Evolutionary conservation across 495 filamentous ascomycete genomes (phyloP).

Genomic region (Ramalina peruviana): DNA sequence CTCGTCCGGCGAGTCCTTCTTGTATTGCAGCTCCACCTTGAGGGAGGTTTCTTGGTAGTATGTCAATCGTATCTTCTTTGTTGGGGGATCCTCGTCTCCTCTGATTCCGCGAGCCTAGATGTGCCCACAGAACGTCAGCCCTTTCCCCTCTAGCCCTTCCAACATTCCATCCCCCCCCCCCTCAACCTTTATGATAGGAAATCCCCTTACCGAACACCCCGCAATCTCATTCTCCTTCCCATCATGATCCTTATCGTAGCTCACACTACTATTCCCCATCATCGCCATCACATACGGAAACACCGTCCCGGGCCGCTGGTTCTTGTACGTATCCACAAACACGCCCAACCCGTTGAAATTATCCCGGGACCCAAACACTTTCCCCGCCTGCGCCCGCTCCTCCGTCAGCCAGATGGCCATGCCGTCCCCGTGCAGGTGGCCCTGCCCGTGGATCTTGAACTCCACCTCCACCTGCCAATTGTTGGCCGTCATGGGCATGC

Average conservation of each 20-base stretch:
- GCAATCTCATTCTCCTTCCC: slow-evolving; percentile 87
- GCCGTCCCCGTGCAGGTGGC: slow-evolving; percentile 88
- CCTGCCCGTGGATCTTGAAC: slow-evolving; percentile 74
- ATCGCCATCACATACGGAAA: slow-evolving; percentile 99
- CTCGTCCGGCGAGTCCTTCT: slow-evolving; percentile 49
- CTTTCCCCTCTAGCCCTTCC: neutral
- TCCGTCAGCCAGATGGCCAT: slow-evolving; percentile 98
- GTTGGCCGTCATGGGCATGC: slow-evolving; percentile 88
- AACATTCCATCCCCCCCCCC: no score
- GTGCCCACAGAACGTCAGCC: neutral
- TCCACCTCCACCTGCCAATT: slow-evolving; percentile 99
- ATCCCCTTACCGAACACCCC: slow-evolving; percentile 89
- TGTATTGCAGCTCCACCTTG: slow-evolving; percentile 87
- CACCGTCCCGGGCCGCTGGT: slow-evolving; percentile 85
- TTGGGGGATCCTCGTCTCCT: slow-evolving; percentile 41
- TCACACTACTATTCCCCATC: slow-evolving; percentile 79
- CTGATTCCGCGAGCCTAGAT: slow-evolving; percentile 71
- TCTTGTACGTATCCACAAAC: slow-evolving; percentile 99
- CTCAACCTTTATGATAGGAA: no score
- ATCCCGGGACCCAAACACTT: slow-evolving; percentile 81
- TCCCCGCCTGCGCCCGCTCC: slow-evolving; percentile 64
- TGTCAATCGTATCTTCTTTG: slow-evolving; percentile 77
- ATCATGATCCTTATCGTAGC: slow-evolving; percentile 88
- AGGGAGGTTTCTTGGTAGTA: slow-evolving; percentile 95
- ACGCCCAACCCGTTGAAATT: slow-evolving; percentile 89